Conservation (phyloP, 2,329 filamentous ascomycete species). For the Alternaria infectoria region DNA sequence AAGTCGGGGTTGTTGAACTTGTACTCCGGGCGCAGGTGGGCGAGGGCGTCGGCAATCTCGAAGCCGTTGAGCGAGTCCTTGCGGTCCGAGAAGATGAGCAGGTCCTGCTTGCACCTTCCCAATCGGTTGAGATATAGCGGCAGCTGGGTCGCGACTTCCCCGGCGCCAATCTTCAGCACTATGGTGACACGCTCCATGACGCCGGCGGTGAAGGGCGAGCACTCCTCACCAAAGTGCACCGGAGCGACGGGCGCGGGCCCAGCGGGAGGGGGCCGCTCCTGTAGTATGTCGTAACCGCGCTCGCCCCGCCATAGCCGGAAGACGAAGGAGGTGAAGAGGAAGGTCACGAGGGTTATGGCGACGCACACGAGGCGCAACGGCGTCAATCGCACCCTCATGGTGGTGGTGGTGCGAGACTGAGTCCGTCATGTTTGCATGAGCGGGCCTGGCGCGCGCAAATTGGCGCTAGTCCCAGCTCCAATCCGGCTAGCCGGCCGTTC, state of each 20-base stretch:
- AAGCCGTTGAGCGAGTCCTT: slow-evolving; percentile 58
- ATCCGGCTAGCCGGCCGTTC: slow-evolving; percentile 11
- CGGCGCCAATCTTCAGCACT: slow-evolving; percentile 64
- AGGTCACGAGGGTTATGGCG: slow-evolving; percentile 27
- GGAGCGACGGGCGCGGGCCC: slow-evolving; percentile 23
- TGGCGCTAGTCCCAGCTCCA: slow-evolving; percentile 7
- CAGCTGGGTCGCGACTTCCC: slow-evolving; percentile 63
- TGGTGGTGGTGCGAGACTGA: slow-evolving; percentile 23
- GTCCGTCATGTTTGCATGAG: slow-evolving; percentile 18
- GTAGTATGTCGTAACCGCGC: slow-evolving; percentile 41
- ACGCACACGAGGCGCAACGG: slow-evolving; percentile 43
- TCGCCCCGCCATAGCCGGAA: slow-evolving; percentile 31
- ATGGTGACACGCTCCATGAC: slow-evolving; percentile 58
- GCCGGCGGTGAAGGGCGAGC: slow-evolving; percentile 41
- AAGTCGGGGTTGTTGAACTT: slow-evolving; percentile 57
- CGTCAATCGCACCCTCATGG: slow-evolving; percentile 47
- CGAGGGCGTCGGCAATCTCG: slow-evolving; percentile 57
- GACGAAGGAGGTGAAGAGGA: slow-evolving; percentile 31
- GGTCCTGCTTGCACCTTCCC: slow-evolving; percentile 61
- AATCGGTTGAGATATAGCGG: slow-evolving; percentile 62
- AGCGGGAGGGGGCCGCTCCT: slow-evolving; percentile 31
- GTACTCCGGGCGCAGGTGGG: slow-evolving; percentile 51
- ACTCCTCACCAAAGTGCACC: slow-evolving; percentile 38
- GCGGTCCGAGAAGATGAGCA: slow-evolving; percentile 65
- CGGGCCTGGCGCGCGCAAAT: slow-evolving; percentile 10